Evolutionary conservation across 2,329 filamentous ascomycete genomes (phyloP).

Genomic region (Aulographum hederae): DNA sequence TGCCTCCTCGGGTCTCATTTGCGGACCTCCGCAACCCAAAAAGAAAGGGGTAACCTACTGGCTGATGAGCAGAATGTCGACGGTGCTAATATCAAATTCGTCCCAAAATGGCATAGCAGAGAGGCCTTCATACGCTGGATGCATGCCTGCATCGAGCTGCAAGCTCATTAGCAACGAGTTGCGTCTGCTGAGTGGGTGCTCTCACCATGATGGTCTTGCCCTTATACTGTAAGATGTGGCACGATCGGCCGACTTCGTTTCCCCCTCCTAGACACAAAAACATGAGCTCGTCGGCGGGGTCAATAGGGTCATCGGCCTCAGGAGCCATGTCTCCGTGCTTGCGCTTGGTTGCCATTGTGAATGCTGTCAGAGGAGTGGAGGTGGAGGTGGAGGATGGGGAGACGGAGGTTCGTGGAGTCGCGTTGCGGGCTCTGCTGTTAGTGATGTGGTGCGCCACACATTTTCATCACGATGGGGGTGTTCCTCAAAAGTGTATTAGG

Average conservation of each 20-base stretch:
- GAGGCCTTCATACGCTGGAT: conserved; percentile 88
- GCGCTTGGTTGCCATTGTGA: conserved; percentile 74
- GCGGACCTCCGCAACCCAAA: no score
- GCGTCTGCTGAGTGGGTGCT: conserved; percentile 3
- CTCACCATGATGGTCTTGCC: conserved; percentile 96
- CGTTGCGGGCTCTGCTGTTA: no score
- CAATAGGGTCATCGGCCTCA: conserved; percentile 64
- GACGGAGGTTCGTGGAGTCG: background rate
- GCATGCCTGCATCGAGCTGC: conserved; percentile 90
- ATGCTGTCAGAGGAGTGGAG: conserved; percentile 2
- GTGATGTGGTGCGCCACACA: no score
- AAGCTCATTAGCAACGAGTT: conserved; percentile 9
- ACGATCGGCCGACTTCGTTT: conserved; percentile 92
- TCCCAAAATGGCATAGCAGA: conserved; percentile 93
- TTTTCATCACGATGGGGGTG: no score
- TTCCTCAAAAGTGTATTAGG: no score
- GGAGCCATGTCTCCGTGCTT: conserved; percentile 72
- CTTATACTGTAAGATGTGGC: conserved; percentile 97
- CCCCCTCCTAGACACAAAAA: conserved; percentile 89
- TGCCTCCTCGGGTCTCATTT: no score
- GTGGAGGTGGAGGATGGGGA: background rate
- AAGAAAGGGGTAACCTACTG: conserved; percentile 55
- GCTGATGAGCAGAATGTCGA: conserved; percentile 93
- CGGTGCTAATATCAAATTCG: conserved; percentile 92
- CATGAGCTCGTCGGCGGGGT: conserved; percentile 83